Conservation (phyloP, 306 rosid genomes). For the Notholithocarpus densiflorus region DNA sequence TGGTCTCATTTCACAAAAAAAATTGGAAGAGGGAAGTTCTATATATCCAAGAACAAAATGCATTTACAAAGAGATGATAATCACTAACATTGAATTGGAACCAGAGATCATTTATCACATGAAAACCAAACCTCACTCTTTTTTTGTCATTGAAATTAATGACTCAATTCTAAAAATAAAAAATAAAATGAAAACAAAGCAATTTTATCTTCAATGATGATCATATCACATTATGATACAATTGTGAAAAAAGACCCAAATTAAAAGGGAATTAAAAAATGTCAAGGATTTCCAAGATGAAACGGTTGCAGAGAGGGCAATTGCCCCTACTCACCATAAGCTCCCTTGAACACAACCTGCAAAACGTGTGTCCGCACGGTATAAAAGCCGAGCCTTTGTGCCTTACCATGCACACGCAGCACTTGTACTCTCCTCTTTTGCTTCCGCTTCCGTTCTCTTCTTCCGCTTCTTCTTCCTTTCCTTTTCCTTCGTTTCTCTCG, state of each 20-base stretch:
- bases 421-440: conserved; percentile 42
- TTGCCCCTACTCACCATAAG: conserved; percentile 63
- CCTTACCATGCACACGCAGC: conserved; percentile 86
- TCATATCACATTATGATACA: too few relatives aligned
- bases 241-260: too few relatives aligned
- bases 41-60: too few relatives aligned
- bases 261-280: conserved; percentile 41
- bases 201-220: too few relatives aligned
- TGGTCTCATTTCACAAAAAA: too few relatives aligned
- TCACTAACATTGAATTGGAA: too few relatives aligned
- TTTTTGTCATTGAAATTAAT: too few relatives aligned
- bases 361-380: conserved; percentile 77
- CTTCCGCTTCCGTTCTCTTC: conserved; percentile 11
- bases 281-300: conserved; percentile 71
- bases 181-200: not conserved
- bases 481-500: conserved; percentile 38
- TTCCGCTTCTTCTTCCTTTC: conserved; percentile 33
- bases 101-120: too few relatives aligned
- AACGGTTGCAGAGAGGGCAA: conserved; percentile 79
- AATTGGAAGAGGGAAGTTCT: too few relatives aligned
- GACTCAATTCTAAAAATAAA: not conserved
- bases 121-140: too few relatives aligned
- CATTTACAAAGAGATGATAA: too few relatives aligned
- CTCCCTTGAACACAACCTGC: conserved; percentile 87
- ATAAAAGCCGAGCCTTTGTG: conserved; percentile 59